Percentiles rank a stretch among this genome's conserved stretches.
These are phyloP conservation scores for Alloteropsis angusta DNA, from an alignment of 202 grass and related monocot species.

Conservation along the genomic window DNA sequence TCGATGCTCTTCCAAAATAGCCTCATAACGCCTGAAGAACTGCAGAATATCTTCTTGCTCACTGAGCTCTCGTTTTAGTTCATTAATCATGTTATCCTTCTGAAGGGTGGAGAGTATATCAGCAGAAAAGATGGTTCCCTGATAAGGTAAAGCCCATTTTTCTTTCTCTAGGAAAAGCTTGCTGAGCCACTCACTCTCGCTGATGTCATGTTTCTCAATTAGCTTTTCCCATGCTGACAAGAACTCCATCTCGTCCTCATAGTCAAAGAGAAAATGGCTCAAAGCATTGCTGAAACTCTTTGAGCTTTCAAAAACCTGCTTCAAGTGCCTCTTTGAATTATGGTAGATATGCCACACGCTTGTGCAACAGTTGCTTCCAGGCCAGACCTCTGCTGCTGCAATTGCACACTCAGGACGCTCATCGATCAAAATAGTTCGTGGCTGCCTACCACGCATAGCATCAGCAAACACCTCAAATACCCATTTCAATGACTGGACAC, in stretches of 20 bases:
- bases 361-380: conserved; percentile 34
- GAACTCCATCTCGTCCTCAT: conserved; percentile 71
- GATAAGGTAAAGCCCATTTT: conserved; percentile 75
- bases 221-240: conserved; percentile 76
- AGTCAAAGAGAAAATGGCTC: conserved; percentile 76
- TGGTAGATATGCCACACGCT: conserved; percentile 91
- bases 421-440: conserved; percentile 61
- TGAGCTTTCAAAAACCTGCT: conserved; percentile 65
- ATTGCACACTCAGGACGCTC: conserved; percentile 46
- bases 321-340: conserved; percentile 68
- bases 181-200: conserved; percentile 63
- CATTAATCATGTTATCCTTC: conserved; percentile 53
- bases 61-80: conserved; percentile 55
- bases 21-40: conserved; percentile 66
- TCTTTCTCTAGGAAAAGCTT: conserved; percentile 61
- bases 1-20: conserved; percentile 58
- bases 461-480: conserved; percentile 65
- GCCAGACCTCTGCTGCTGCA: conserved; percentile 70
- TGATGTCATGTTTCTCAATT: conserved; percentile 67
- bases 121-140: conserved; percentile 57
- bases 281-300: conserved; percentile 79
- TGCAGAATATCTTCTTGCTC: conserved; percentile 75
- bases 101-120: conserved; percentile 67
- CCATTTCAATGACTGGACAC: conserved; percentile 65
- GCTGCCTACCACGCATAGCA: conserved; percentile 67